Base-by-base conservation (phyloP, 257 asterid genomes). In the Plantago ovata region DNA sequence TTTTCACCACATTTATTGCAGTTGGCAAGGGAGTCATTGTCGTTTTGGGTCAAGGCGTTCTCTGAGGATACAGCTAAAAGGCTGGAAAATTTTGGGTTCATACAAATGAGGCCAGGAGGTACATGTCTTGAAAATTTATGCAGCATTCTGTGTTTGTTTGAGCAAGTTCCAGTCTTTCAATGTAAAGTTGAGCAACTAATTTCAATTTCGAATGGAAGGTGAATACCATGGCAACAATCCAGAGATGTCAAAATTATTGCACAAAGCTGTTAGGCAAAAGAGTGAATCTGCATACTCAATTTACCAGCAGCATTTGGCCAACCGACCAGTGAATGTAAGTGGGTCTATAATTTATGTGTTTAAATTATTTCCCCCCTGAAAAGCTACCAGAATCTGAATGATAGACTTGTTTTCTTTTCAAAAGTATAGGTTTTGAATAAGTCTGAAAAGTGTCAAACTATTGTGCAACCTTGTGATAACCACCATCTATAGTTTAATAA, bases 101-200 rank as follows among this genome's bases (percentile, higher is more conserved):
- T 93, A 66, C 98, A 93, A 77, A 77, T 84, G 61, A 84, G 98
- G 78, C 97, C 93, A 18, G 98, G 98, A 93, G 98, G 98, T 93
- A 84, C 57, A 22, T 64, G 42, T 68, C 36, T 41, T 53, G 32
- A 61, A 46, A 54, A 20, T 68, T 40, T 42, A 28, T 50, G 39
- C 36, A 61, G 53, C 21, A 10, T n/a, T n/a, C n/a, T 11, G 14
- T 63, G 60, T 28, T 23, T 57, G 14, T 53, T 16, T 53, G 16
- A 28, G 36, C 36, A 28, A 28, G 2, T 28, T 28, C 7, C 36
- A 28, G 36, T 28, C 7, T 28, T 28, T 28, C 36, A 3, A 3
- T 28, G 36, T 28, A 28, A 28, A 1, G 47, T 12, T 23, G 0
- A 22, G 14, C 9, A 13, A 50, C 23, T 11, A 21, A 50, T 12